A percentile compares a stretch with the other conserved stretches of the same genome.
Evolutionary conservation across 2,329 filamentous ascomycete genomes (phyloP).

Genomic region (Microsporum canis): DNA sequence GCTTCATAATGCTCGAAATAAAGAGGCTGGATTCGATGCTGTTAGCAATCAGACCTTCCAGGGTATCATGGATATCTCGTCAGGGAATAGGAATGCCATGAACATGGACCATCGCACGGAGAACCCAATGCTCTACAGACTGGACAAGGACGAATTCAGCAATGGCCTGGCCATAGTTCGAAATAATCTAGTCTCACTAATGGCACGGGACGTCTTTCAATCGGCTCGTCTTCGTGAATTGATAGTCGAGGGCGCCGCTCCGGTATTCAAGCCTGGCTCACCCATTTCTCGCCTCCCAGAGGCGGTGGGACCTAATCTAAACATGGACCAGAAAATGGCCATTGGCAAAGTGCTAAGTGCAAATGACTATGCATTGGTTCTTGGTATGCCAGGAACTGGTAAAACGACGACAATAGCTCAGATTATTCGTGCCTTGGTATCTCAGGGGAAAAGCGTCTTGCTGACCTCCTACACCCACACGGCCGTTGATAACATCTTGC

Average conservation of each 20-base stretch:
- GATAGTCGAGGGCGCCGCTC: slow-evolving; percentile 64
- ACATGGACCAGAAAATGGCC: slow-evolving; percentile 73
- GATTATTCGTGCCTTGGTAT: slow-evolving; percentile 81
- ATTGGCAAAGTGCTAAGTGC: slow-evolving; percentile 95
- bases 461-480: slow-evolving; percentile 95
- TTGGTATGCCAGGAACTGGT: slow-evolving; percentile 96
- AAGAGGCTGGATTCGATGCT: slow-evolving; percentile 63
- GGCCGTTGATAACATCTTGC: slow-evolving; percentile 91
- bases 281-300: slow-evolving; percentile 21
- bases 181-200: slow-evolving; percentile 86
- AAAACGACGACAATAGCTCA: slow-evolving; percentile 98
- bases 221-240: slow-evolving; percentile 63
- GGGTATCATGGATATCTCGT: slow-evolving; percentile 73
- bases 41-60: slow-evolving; percentile 71
- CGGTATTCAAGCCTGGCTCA: slow-evolving; percentile 54
- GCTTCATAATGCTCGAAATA: slow-evolving; percentile 73
- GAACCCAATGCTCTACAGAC: slow-evolving; percentile 55
- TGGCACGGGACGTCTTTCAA: slow-evolving; percentile 65
- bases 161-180: slow-evolving; percentile 93
- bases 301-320: slow-evolving; percentile 59
- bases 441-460: slow-evolving; percentile 82
- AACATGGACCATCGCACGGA: slow-evolving; percentile 30
- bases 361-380: slow-evolving; percentile 87
- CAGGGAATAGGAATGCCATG: not conserved
- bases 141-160: slow-evolving; percentile 97